Base-by-base conservation (phyloP, 805 yeast genomes). In the Yarrowia sp. region DNA sequence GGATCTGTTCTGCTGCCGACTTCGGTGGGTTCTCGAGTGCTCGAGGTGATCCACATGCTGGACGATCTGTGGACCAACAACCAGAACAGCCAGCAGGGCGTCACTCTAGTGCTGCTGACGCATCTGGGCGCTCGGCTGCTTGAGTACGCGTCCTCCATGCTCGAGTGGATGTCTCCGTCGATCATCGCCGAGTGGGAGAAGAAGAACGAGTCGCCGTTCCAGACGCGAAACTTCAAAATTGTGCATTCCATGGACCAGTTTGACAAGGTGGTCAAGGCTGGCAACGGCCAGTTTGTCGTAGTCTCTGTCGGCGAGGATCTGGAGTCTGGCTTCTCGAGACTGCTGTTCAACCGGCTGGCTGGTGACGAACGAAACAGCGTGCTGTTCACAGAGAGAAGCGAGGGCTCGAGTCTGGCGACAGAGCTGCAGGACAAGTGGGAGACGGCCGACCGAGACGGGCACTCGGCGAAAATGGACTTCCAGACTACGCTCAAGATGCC, bases 151-250 rank as follows among this genome's bases (percentile, higher is more conserved):
- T 83, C 90, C 13, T 87, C 91, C 62, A 88, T 94, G 86, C 75
- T 93, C 27, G 99, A 94, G 75, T 94, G 98, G 98, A 87, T 94
- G 91, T 85, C 96, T 0, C 82, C 93, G 0, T 80, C 86, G n/a
- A 80, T 91, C n/a, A 81, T 89, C 24, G 87, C 88, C 67, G 87
- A 84, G 47, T 91, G 97, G 93, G 96, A 90, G 69, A 76, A 80
- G 7, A 80, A 82, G 64, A 85, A 85, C 61, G 81, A 81, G 61
- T 81, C 87, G 1, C 97, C 97, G 0, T 92, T 93, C 70, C 96
- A 88, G 82, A 88, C 44, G 74, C 84, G 25, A 76, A 84, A 69
- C 81, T 85, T 64, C 83, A 86, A 69, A 76, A 84, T 58, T 74
- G 83, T 65, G 77, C 80, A 59, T 78, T 86, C n/a, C 74, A 77